Conservation (phyloP, 768 basidiomycete species). For the Mycena polygramma region DNA sequence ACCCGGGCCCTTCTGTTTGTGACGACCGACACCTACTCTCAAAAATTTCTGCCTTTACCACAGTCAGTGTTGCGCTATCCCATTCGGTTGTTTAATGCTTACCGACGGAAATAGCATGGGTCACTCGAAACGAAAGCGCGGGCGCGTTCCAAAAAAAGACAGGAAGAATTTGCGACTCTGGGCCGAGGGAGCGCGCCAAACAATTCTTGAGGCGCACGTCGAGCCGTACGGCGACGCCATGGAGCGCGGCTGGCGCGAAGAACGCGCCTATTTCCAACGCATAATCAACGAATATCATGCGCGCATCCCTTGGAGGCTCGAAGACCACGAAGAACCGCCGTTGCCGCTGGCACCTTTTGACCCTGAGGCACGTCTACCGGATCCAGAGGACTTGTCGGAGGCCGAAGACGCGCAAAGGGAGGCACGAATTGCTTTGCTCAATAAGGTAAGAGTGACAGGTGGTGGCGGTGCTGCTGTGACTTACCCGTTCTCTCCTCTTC, state of each 20-base stretch:
- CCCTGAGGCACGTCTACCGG: not conserved
- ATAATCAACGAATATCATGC: slow-evolving; percentile 20
- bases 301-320: slow-evolving; percentile 8
- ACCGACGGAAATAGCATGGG: not conserved
- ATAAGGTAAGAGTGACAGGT: not conserved
- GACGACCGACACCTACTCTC: too few relatives aligned
- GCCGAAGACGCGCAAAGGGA: not conserved
- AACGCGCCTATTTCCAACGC: not conserved
- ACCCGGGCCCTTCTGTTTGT: too few relatives aligned
- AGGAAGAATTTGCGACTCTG: slow-evolving; percentile 14
- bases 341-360: not conserved
- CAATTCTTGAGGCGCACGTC: slow-evolving; percentile 2
- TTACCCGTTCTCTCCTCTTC: not conserved
- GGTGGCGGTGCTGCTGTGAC: not conserved
- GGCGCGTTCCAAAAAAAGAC: not conserved
- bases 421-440: not conserved
- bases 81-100: too few relatives aligned
- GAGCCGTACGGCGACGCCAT: slow-evolving; percentile 3
- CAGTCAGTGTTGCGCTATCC: too few relatives aligned
- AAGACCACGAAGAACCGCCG: slow-evolving; percentile 20
- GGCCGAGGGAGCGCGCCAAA: slow-evolving; percentile 18
- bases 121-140: not conserved
- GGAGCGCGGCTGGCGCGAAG: not conserved
- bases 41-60: too few relatives aligned
- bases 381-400: not conserved